Evolutionary conservation across 257 asterid genomes (phyloP).

Genomic region (Osmanthus fragrans): DNA sequence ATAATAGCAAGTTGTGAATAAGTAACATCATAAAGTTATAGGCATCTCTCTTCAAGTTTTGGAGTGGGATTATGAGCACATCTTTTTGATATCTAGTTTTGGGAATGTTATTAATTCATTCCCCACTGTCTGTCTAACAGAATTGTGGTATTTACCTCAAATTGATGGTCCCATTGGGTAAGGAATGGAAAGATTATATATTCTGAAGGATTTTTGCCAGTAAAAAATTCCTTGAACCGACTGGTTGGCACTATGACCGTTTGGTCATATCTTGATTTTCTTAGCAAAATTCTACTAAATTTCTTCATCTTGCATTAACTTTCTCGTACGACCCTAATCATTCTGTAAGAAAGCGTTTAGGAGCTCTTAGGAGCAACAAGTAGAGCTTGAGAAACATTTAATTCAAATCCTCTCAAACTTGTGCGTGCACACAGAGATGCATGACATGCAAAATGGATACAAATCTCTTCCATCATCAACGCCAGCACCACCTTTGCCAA

Average conservation of each 20-base stretch:
- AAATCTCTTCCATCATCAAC: constrained; percentile 4
- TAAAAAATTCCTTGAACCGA: background rate
- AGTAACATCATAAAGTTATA: background rate
- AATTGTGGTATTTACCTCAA: background rate
- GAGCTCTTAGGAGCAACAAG: background rate
- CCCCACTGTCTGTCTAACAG: background rate
- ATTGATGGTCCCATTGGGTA: background rate
- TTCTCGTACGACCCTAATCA: background rate
- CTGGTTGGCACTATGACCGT: background rate
- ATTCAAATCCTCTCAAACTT: background rate
- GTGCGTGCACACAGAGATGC: background rate
- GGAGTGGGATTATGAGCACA: background rate
- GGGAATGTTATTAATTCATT: background rate
- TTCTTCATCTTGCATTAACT: background rate
- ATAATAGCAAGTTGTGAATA: background rate
- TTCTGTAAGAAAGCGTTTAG: background rate
- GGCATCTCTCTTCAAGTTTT: background rate
- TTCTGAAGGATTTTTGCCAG: background rate
- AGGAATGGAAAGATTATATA: background rate
- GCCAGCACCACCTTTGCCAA: constrained; percentile 25
- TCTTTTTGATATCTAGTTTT: background rate
- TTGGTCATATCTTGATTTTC: background rate
- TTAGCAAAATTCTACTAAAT: background rate
- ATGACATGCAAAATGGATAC: background rate
- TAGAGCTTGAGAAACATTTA: background rate